Evolutionary conservation across 139 green algal species (phyloP), one percentile per base, ranked within the genome.

Genomic region (Micractinium sp.): DNA sequence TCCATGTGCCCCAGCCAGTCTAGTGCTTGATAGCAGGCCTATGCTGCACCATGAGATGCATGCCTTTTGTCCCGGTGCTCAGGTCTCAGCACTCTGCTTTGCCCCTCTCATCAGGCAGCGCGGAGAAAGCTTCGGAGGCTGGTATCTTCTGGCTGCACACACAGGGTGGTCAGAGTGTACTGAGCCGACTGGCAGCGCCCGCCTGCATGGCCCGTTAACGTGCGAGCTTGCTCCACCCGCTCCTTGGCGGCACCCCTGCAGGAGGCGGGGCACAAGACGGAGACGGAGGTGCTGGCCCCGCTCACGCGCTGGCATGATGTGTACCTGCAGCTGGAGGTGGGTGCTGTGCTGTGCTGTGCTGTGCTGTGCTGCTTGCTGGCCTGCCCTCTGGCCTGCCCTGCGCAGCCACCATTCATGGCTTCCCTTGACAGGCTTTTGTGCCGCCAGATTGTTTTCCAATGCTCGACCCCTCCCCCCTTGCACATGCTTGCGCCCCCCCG

Each of bases 231-330:
- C 63, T 23, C 63, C 63, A 2, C 63, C 22, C 20, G 22, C 22
- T 27, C 12, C 63, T 31, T 71, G 20, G 60, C 60, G 14, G 60
- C 63, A 31, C 39, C 74, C 5, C 27, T 80, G 22, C 12, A 91
- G 31, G 92, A 96, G 27, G 93, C 85, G 35, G 60, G 80, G 35
- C 89, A 93, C 67, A 92, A 94, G 61, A 77, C 96, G 27, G 93
- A 96, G 27, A 89, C 92, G 0, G 94, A 97, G 88, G 95, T 97
- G 31, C 84, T 96, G 67, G 91, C 94, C 23, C 95, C 95, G 12
- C 93, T 97, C 88, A 81, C 90, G 61, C 84, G 92, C 39, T 97
- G 95, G 95, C 92, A 93, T 29, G 91, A 89, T 41, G 93, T 93
- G 16, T 96, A 95, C 87, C 89, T 88, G 36, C 53, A 27, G n/a